Conservation (phyloP, 106 monocot species). For the Allium sativum region DNA sequence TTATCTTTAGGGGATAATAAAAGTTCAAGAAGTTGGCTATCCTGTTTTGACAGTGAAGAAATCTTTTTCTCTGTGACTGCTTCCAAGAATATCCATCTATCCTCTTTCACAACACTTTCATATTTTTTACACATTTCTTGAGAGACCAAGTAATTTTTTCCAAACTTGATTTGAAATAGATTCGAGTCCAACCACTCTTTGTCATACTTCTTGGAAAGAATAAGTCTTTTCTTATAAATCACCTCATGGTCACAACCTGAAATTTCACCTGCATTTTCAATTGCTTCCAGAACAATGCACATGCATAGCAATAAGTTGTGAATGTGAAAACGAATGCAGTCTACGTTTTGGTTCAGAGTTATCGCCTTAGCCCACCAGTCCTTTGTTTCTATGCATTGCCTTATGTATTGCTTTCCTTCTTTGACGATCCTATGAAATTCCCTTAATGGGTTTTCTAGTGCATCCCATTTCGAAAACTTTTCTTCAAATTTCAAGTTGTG, state of each 20-base stretch:
- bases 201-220: constrained; percentile 57
- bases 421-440: constrained; percentile 41
- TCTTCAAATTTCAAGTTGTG: constrained; percentile 39
- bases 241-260: constrained; percentile 31
- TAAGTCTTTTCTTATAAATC: constrained; percentile 20
- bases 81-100: constrained; percentile 46
- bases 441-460: constrained; percentile 42
- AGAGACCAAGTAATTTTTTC: constrained; percentile 38
- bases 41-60: constrained; percentile 30
- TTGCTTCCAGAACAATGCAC: constrained; percentile 37
- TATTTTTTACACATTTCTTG: constrained; percentile 24
- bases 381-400: constrained; percentile 42
- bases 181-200: constrained; percentile 51
- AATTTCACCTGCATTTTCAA: constrained; percentile 38
- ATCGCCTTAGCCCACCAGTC: constrained; percentile 54
- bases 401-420: constrained; percentile 53
- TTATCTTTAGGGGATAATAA: constrained; percentile 23
- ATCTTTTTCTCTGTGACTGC: constrained; percentile 19
- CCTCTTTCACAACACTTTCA: constrained; percentile 32
- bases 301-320: constrained; percentile 54
- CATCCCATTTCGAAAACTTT: constrained; percentile 43
- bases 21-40: constrained; percentile 31
- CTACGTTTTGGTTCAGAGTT: constrained; percentile 27
- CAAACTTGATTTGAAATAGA: constrained; percentile 43
- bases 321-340: constrained; percentile 45